Evolutionary conservation across 1,284 basidiomycete genomes (phyloP).

Genomic region (Xerocomus amazonicus): DNA sequence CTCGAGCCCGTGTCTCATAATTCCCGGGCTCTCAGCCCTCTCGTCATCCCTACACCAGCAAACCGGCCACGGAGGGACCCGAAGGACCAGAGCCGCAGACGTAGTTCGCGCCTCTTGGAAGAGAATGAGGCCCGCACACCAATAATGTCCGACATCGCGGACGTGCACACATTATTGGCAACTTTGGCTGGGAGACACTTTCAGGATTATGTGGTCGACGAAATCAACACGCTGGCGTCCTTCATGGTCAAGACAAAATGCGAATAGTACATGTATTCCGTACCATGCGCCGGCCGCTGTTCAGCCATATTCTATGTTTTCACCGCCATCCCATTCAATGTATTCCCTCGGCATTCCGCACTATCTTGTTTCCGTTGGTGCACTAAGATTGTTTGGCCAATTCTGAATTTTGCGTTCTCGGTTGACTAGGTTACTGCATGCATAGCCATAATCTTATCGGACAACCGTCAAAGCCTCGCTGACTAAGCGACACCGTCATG

Average conservation of each 20-base stretch:
- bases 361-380: background rate
- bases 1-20: conserved; percentile 44
- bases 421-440: too few species aligned
- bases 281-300: conserved; percentile 22
- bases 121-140: conserved; percentile 56
- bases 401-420: background rate
- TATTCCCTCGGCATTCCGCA: conserved; percentile 9
- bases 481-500: conserved; percentile 20
- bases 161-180: conserved; percentile 62
- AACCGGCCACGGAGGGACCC: conserved; percentile 66
- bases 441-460: conserved; percentile 31
- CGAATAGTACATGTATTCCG: conserved; percentile 26
- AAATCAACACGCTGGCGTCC: conserved; percentile 73
- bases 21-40: conserved; percentile 49
- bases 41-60: conserved; percentile 47
- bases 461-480: conserved; percentile 14
- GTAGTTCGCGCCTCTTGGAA: conserved; percentile 66
- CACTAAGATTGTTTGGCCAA: background rate
- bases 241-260: conserved; percentile 72
- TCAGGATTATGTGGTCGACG: conserved; percentile 59
- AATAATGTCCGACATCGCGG: conserved; percentile 62
- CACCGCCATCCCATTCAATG: conserved; percentile 10
- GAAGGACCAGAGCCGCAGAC: conserved; percentile 51
- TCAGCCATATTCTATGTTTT: conserved; percentile 10
- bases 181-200: conserved; percentile 68